phyloP scores from a whole-genome alignment of 768 basidiomycete genomes.

The Termitomyces sp. region DNA sequence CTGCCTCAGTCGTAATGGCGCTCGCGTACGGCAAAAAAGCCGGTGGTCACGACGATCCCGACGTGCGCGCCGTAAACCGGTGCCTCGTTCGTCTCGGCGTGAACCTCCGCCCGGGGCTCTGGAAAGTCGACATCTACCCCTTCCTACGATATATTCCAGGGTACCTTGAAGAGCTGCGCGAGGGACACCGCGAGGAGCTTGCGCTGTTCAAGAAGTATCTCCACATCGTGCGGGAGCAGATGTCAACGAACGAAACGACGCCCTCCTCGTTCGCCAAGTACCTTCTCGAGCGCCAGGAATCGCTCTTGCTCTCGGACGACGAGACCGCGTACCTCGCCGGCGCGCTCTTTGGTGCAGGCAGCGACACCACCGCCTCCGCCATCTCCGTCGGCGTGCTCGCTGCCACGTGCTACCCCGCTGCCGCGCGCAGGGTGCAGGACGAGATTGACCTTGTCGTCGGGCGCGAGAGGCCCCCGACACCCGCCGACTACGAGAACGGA shows the following conservation, averaged over 20 bases:
- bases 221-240: constrained; percentile 33
- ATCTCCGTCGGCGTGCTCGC: constrained; percentile 55
- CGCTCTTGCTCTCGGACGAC: constrained; percentile 47
- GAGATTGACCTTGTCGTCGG: constrained; percentile 52
- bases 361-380: constrained; percentile 59
- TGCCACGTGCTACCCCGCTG: constrained; percentile 46
- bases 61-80: constrained; percentile 39
- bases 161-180: constrained; percentile 50
- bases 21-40: constrained; percentile 42
- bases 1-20: constrained; percentile 44
- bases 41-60: constrained; percentile 37
- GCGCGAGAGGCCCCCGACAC: constrained; percentile 22
- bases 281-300: constrained; percentile 48
- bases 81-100: constrained; percentile 41
- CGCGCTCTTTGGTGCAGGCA: constrained; percentile 61
- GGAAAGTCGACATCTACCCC: constrained; percentile 44
- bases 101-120: constrained; percentile 36
- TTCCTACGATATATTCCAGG: constrained; percentile 47
- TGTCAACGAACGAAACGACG: constrained; percentile 25
- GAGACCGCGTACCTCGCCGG: constrained; percentile 62
- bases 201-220: constrained; percentile 50
- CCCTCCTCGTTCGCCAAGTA: constrained; percentile 51
- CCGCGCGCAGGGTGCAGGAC: constrained; percentile 44
- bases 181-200: constrained; percentile 52
- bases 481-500: constrained; percentile 1